A percentile compares a stretch with the other conserved stretches of the same genome.
These are phyloP conservation scores for Brasilioporus rufonigricans DNA, from an alignment of 768 basidiomycete species.

Conservation along the genomic window DNA sequence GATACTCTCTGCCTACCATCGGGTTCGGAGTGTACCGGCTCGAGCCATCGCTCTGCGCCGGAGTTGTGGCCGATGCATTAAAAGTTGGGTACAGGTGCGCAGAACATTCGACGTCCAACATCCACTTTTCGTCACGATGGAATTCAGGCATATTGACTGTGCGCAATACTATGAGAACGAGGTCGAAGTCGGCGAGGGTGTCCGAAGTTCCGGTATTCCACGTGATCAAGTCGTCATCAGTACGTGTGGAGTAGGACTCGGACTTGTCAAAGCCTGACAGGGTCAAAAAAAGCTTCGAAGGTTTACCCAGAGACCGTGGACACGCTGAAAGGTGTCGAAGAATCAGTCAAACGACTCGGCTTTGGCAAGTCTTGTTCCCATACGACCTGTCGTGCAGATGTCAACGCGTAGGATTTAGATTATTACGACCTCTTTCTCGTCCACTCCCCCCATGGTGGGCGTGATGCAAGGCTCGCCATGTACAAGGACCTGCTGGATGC, in stretches of 20 bases:
- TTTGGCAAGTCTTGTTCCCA: constrained; percentile 8
- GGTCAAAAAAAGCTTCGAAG: constrained; percentile 23
- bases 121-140: neutral
- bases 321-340: constrained; percentile 12
- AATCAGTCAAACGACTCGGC: constrained; percentile 26
- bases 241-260: too few relatives aligned
- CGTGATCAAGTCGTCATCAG: constrained; percentile 32
- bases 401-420: constrained; percentile 21
- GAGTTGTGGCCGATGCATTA: constrained; percentile 21
- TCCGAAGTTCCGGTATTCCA: constrained; percentile 19
- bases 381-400: neutral
- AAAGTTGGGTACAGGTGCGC: constrained; percentile 27
- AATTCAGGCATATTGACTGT: constrained; percentile 24
- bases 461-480: constrained; percentile 35
- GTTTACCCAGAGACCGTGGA: neutral
- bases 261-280: neutral
- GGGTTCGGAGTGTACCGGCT: constrained; percentile 27
- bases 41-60: constrained; percentile 4
- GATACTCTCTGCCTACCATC: constrained; percentile 25
- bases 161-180: constrained; percentile 29
- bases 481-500: constrained; percentile 40
- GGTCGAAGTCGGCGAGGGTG: constrained; percentile 24
- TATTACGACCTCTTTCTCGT: constrained; percentile 50
- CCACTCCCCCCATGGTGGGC: constrained; percentile 42
- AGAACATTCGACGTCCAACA: too few relatives aligned